A percentile compares a stretch with the other conserved stretches of the same genome.
Evolutionary conservation across 2,329 filamentous ascomycete species (phyloP).

Genomic region (Herpotrichia juniperi): DNA sequence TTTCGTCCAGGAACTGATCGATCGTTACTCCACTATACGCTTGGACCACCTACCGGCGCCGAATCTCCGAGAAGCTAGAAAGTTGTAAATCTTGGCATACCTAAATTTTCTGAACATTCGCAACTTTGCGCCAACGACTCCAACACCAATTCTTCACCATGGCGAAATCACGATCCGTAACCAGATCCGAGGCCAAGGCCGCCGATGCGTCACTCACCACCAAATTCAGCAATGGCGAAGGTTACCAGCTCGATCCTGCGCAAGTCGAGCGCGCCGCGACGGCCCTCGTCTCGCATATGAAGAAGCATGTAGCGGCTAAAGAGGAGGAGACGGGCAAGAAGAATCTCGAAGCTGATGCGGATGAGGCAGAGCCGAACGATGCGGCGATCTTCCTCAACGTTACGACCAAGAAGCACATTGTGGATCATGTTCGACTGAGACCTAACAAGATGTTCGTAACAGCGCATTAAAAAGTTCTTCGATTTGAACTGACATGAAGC

Average conservation of each 20-base stretch:
- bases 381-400: conserved; percentile 66
- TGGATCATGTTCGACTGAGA: conserved; percentile 79
- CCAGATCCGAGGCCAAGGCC: conserved; percentile 25
- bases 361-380: conserved; percentile 54
- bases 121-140: neutral
- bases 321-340: conserved; percentile 58
- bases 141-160: conserved; percentile 26
- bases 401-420: conserved; percentile 70
- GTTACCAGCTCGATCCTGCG: conserved; percentile 51
- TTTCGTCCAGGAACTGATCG: too few relatives aligned
- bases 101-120: neutral
- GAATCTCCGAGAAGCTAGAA: too few relatives aligned
- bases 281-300: conserved; percentile 64
- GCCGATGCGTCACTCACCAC: conserved; percentile 44
- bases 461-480: neutral
- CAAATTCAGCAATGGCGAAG: conserved; percentile 42
- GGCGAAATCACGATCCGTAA: conserved; percentile 36
- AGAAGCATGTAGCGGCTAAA: conserved; percentile 55
- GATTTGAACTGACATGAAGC: conserved; percentile 3
- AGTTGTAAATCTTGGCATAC: neutral
- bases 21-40: too few relatives aligned
- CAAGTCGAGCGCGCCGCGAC: conserved; percentile 65
- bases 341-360: conserved; percentile 57
- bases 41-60: too few relatives aligned
- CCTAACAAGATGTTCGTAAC: conserved; percentile 72